phyloP scores from a whole-genome alignment of 139 green algal genomes.

The Haematococcus sp. region DNA sequence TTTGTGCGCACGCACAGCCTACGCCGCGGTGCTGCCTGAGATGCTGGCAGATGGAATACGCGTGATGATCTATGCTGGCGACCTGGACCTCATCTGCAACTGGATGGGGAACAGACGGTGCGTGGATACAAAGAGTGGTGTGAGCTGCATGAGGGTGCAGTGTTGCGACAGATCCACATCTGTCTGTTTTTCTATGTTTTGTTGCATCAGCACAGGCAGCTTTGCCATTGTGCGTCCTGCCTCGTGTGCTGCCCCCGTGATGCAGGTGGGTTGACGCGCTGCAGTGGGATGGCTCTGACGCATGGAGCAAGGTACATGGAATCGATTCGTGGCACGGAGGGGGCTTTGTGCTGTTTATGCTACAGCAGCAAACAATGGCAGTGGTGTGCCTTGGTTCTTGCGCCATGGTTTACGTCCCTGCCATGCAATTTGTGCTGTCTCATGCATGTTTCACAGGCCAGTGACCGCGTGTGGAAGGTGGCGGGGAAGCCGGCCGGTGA shows the following conservation, averaged over 20 bases:
- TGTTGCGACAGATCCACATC: no score
- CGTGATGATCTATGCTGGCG: slow-evolving; percentile 79
- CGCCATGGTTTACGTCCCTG: no score
- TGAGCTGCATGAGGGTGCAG: slow-evolving; percentile 13
- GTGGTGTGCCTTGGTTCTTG: no score
- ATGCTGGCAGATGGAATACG: slow-evolving; percentile 73
- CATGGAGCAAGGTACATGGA: slow-evolving; percentile 20
- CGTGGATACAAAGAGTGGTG: no score
- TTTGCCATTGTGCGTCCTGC: no score
- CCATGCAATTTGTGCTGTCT: no score
- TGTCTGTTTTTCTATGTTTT: no score
- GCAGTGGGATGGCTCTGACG: slow-evolving; percentile 45
- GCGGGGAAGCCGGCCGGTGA: slow-evolving; percentile 51
- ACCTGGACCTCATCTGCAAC: slow-evolving; percentile 85
- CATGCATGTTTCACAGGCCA: no score
- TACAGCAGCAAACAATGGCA: no score
- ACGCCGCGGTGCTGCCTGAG: slow-evolving; percentile 51
- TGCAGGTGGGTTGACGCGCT: slow-evolving; percentile 68
- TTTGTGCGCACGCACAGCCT: slow-evolving; percentile 60
- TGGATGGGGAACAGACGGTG: slow-evolving; percentile 51
- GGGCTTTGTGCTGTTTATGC: no score
- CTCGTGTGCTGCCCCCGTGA: background rate
- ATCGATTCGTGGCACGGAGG: no score
- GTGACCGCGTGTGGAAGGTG: slow-evolving; percentile 55
- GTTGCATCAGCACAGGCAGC: no score